Evolutionary conservation across 73 alveolate species (phyloP).

Genomic region (Tetrahymena malaccensis): DNA sequence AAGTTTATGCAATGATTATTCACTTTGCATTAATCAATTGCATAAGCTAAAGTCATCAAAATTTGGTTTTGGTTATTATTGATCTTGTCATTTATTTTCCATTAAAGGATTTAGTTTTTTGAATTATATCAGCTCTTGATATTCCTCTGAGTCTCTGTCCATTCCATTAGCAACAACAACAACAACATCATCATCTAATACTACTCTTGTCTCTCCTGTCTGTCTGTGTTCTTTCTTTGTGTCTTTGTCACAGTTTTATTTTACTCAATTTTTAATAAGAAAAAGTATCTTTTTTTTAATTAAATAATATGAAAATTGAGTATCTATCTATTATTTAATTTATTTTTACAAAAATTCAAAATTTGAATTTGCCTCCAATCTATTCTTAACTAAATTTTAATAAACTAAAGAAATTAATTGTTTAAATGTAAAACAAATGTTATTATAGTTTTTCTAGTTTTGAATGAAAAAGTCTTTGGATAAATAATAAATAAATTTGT

Average conservation of each 20-base stretch:
- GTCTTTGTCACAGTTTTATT: background rate
- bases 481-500: too few relatives aligned
- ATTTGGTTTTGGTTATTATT: background rate
- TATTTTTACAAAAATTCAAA: background rate
- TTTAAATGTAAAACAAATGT: too few relatives aligned
- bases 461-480: too few relatives aligned
- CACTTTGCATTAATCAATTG: background rate
- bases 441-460: too few relatives aligned
- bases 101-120: background rate
- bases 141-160: background rate
- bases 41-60: background rate
- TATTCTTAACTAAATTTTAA: background rate
- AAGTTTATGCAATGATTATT: background rate
- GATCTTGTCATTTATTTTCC: background rate
- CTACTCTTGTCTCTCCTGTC: background rate
- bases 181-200: background rate
- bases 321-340: background rate
- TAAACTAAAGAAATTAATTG: too few relatives aligned
- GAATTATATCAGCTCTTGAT: background rate
- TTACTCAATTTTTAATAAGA: background rate
- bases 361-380: background rate
- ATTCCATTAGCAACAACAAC: background rate
- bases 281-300: background rate
- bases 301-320: background rate
- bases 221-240: background rate